phyloP scores from a whole-genome alignment of 2,329 filamentous ascomycete genomes.

The Lachnellula subtilissima region DNA sequence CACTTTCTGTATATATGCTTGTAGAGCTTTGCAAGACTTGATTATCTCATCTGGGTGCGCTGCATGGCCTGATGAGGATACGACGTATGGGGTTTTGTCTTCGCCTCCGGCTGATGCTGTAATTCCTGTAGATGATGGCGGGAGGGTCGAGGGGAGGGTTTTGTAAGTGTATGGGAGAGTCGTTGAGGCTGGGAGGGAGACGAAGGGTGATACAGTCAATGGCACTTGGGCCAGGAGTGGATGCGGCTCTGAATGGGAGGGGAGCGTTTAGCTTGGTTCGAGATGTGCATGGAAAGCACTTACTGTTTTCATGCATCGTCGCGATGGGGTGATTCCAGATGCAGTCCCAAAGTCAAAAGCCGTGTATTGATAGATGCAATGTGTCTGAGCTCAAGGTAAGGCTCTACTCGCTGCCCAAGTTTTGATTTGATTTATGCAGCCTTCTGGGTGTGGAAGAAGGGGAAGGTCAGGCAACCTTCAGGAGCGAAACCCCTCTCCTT shows the following conservation, averaged over 20 bases:
- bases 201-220: constrained; percentile 88
- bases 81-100: constrained; percentile 67
- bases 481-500: too few species aligned
- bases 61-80: constrained; percentile 72
- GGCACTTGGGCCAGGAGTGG: constrained; percentile 88
- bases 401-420: too few species aligned
- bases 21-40: constrained; percentile 72
- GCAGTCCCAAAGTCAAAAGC: too few species aligned
- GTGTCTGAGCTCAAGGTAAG: too few species aligned
- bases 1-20: constrained; percentile 67
- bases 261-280: not conserved
- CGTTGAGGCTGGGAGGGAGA: constrained; percentile 81
- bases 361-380: not conserved
- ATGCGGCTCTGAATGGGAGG: constrained; percentile 58
- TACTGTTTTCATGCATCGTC: constrained; percentile 31
- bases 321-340: not conserved
- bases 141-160: constrained; percentile 78
- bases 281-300: not conserved
- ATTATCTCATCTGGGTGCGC: constrained; percentile 86
- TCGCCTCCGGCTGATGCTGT: constrained; percentile 33
- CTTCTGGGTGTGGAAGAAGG: too few species aligned
- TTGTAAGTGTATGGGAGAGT: constrained; percentile 96
- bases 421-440: too few species aligned
- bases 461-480: too few species aligned
- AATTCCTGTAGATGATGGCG: constrained; percentile 61